phyloP scores from a whole-genome alignment of 1,139 yeast genomes.

The Pichia sp. region DNA sequence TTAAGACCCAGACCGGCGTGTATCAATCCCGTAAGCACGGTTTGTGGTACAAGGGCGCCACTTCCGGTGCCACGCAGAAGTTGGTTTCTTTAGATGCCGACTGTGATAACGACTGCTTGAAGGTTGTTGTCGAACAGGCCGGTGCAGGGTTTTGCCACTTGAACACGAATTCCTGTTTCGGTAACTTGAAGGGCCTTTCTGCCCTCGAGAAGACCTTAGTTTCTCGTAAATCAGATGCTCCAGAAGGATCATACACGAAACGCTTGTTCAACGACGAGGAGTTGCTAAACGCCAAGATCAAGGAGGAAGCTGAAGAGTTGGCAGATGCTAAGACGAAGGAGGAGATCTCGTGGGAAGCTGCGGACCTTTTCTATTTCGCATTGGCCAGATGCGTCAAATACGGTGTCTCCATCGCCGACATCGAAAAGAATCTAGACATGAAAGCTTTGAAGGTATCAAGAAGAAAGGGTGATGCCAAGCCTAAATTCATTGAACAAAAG shows the following conservation, averaged over 20 bases:
- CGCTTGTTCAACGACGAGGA: slow-evolving; percentile 76
- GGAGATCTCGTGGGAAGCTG: slow-evolving; percentile 96
- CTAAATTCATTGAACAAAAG: slow-evolving; percentile 48
- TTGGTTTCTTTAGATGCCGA: slow-evolving; percentile 65
- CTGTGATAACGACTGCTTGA: slow-evolving; percentile 89
- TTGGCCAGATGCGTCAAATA: slow-evolving; percentile 78
- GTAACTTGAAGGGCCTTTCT: slow-evolving; percentile 56
- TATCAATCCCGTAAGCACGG: slow-evolving; percentile 89
- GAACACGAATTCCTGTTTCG: slow-evolving; percentile 77
- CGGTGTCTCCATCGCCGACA: slow-evolving; percentile 75
- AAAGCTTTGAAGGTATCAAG: slow-evolving; percentile 85
- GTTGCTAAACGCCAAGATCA: slow-evolving; percentile 77
- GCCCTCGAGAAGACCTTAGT: slow-evolving; percentile 63
- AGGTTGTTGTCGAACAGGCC: slow-evolving; percentile 75
- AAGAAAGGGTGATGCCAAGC: slow-evolving; percentile 94
- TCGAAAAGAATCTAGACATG: slow-evolving; percentile 77
- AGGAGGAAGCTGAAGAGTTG: slow-evolving; percentile 95
- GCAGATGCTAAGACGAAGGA: slow-evolving; percentile 68
- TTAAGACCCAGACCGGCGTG: slow-evolving; percentile 80
- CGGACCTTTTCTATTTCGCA: slow-evolving; percentile 89
- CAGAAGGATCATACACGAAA: slow-evolving; percentile 88
- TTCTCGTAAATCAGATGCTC: slow-evolving; percentile 57
- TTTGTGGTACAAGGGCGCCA: slow-evolving; percentile 93
- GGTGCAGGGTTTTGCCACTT: slow-evolving; percentile 93
- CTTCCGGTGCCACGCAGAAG: slow-evolving; percentile 90